Evolutionary conservation across 345 rosid genomes (phyloP), one percentile per base, ranked within the genome.

Genomic region (Hibiscus mutabilis): DNA sequence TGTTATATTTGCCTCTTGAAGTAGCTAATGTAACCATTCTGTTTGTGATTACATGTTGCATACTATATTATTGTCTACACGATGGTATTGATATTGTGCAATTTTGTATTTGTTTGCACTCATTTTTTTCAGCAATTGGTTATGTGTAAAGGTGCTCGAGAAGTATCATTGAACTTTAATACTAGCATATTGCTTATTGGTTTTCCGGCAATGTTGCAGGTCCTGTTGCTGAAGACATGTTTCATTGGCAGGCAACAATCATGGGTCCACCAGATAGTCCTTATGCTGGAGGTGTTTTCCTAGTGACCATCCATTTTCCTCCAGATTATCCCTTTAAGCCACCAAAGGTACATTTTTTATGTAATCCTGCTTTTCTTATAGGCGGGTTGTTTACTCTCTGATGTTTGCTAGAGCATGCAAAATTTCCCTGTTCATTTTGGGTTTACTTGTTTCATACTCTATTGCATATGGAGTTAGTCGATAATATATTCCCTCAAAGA

Each of bases 281-380:
- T 59, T 89, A 87, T 60, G 80, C 91, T 5, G 95, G 90, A 64
- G 95, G 95, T 66, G 91, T 89, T 70, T 89, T 89, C 80, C 85
- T 87, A 59, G 91, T 89, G 15, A 84, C 94, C 31, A 89, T 86
- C 27, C 91, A 89, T 68, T 89, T 87, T 71, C 94, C 94, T 66
- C 94, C 91, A 5, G 94, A 89, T 79, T 87, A 89, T 79, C 95
- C 95, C 47, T 89, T 89, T 78, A 89, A 89, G 77, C 92, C 95
- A 71, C 95, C 95, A 0, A 89, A 87, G 95, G 92, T 86, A 44
- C 49, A 1, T 57, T 44, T 6, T 14, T 5, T 18, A 37, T 16
- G 53, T 40, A 22, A 2, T 53, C 31, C 27, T 65, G 25, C 46
- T 62, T 21, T 89, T 49, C 5, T 6, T 1, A 53, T 1, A 0